Percentiles rank a stretch among this genome's conserved stretches.
Evolutionary conservation across 768 basidiomycete genomes (phyloP).

Genomic region (Lyophyllum atratum): DNA sequence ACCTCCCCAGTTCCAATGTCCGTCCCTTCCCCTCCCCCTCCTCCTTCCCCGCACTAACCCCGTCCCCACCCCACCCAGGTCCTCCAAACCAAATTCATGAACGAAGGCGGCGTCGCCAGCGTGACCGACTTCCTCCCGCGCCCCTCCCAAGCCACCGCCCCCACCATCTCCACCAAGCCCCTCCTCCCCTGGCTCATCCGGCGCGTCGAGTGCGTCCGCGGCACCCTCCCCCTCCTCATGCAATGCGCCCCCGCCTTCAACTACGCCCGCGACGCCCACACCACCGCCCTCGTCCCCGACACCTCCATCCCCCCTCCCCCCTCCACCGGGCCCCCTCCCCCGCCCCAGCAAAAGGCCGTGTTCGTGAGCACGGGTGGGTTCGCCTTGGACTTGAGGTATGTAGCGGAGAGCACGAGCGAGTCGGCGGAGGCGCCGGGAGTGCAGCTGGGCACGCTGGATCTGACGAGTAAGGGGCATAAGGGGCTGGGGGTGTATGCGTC

Average conservation of each 20-base stretch:
- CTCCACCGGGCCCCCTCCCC: neutral
- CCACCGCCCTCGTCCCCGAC: constrained; percentile 56
- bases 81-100: constrained; percentile 90
- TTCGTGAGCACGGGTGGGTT: constrained; percentile 62
- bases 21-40: constrained; percentile 15
- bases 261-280: constrained; percentile 81
- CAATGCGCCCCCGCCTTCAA: constrained; percentile 98
- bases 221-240: constrained; percentile 73
- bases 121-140: constrained; percentile 89
- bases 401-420: constrained; percentile 54
- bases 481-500: constrained; percentile 64
- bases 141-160: constrained; percentile 35
- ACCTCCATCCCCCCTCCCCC: constrained; percentile 24
- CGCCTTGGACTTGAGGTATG: constrained; percentile 75
- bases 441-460: constrained; percentile 60
- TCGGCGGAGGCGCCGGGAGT: constrained; percentile 46
- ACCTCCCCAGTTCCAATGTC: constrained; percentile 82
- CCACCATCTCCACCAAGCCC: constrained; percentile 49
- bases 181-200: constrained; percentile 85
- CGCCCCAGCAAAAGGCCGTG: constrained; percentile 47
- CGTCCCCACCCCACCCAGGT: constrained; percentile 50
- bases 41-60: neutral
- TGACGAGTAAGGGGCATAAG: constrained; percentile 71
- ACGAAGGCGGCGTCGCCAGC: constrained; percentile 82
- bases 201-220: constrained; percentile 86